Percentiles rank a stretch among this genome's conserved stretches.
Evolutionary conservation across 192 early-diverging fungal species (phyloP).

Genomic region (Lobosporangium transversale): DNA sequence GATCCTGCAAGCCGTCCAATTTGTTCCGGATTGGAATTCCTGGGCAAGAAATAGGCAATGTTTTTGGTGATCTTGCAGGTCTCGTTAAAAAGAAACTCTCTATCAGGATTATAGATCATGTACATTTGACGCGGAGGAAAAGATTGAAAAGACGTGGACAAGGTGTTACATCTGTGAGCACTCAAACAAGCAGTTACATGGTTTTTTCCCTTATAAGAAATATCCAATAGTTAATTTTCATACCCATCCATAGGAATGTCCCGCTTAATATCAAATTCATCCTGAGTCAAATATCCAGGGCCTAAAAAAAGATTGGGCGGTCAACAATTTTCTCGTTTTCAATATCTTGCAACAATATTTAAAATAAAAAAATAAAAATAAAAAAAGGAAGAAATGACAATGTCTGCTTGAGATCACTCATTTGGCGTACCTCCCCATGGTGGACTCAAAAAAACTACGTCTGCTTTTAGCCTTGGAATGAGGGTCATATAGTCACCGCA

Average conservation of each 20-base stretch:
- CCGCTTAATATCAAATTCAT: conserved; percentile 71
- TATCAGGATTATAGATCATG: conserved; percentile 40
- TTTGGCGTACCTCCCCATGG: conserved; percentile 86
- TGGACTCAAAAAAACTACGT: conserved; percentile 92
- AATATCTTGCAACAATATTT: no score
- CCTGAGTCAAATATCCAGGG: conserved; percentile 72
- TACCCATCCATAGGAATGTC: conserved; percentile 84
- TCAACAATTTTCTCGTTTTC: no score
- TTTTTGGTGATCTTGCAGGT: conserved; percentile 76
- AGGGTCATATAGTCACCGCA: conserved; percentile 88
- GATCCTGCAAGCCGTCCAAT: conserved; percentile 65
- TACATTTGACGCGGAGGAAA: no score
- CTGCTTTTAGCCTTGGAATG: conserved; percentile 76
- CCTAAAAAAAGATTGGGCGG: conserved; percentile 58
- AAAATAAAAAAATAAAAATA: neutral
- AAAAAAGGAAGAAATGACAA: neutral
- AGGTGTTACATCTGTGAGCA: no score
- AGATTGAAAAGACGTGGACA: no score
- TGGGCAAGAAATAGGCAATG: conserved; percentile 87
- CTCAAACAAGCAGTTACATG: no score
- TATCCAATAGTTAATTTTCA: no score
- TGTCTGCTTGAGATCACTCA: neutral
- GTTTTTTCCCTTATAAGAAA: no score
- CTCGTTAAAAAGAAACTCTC: conserved; percentile 68
- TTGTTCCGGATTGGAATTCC: conserved; percentile 79